These are phyloP conservation scores for Arabidopsis suecica DNA, from an alignment of 345 rosid genomes.

Conservation along the genomic window DNA sequence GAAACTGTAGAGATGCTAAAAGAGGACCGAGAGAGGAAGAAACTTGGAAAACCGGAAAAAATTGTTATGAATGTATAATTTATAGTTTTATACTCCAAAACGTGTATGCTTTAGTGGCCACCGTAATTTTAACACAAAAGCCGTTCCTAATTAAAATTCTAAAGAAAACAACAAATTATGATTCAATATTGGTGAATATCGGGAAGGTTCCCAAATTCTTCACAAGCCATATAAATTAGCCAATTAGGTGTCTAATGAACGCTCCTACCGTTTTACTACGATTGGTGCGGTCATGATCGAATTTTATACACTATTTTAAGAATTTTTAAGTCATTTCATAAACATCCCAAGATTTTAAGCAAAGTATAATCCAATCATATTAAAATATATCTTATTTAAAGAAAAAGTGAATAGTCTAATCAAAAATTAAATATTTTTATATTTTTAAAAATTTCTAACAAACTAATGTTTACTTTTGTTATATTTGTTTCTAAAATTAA, in stretches of 20 bases:
- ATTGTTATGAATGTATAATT: slow-evolving; percentile 50
- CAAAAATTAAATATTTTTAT: no score
- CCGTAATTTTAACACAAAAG: slow-evolving; percentile 40
- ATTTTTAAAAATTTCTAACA: no score
- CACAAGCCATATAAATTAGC: slow-evolving; percentile 18
- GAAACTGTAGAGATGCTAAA: slow-evolving; percentile 49
- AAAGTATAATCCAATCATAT: not conserved
- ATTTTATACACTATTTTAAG: not conserved
- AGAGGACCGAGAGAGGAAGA: slow-evolving; percentile 44
- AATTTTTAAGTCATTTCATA: no score
- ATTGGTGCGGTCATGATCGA: slow-evolving; percentile 14
- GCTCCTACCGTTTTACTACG: slow-evolving; percentile 8
- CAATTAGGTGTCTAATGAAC: not conserved
- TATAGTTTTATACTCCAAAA: slow-evolving; percentile 67
- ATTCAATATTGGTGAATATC: slow-evolving; percentile 1
- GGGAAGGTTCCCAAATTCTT: slow-evolving; percentile 42
- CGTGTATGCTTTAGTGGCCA: slow-evolving; percentile 46
- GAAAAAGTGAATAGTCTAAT: not conserved
- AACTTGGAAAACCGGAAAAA: slow-evolving; percentile 74
- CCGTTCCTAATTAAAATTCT: slow-evolving; percentile 18
- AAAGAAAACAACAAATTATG: no score
- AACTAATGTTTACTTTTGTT: no score
- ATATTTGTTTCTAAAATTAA: not conserved
- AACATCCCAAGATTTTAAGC: no score
- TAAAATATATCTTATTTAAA: no score